Percentiles rank a stretch among this genome's conserved stretches.
Conservation (phyloP, 257 asterid genomes). For the Przewalskia tangutica region DNA sequence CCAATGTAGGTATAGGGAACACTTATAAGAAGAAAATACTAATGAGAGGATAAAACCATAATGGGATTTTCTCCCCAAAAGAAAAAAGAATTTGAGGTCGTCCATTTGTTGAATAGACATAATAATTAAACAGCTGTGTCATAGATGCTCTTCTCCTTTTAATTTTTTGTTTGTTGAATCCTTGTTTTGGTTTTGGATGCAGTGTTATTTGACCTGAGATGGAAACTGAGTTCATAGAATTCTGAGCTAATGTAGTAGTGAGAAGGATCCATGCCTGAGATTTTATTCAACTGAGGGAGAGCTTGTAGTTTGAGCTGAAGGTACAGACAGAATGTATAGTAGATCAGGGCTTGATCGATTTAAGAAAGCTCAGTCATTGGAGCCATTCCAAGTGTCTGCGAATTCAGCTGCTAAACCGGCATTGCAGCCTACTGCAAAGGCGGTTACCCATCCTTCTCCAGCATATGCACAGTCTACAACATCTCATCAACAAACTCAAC, state of each 20-base stretch:
- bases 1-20: background rate
- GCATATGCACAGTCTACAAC: slow-evolving; percentile 31
- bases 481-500: slow-evolving; percentile 29
- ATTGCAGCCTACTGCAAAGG: slow-evolving; percentile 10
- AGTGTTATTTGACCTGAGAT: background rate
- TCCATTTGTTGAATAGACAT: background rate
- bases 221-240: background rate
- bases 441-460: slow-evolving; percentile 19
- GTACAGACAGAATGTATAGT: slow-evolving; percentile 53
- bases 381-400: slow-evolving; percentile 65
- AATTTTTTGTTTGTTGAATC: background rate
- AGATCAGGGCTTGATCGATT: slow-evolving; percentile 88
- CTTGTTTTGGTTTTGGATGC: background rate
- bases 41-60: background rate
- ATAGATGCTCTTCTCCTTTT: background rate
- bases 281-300: background rate
- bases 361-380: slow-evolving; percentile 78
- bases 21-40: background rate
- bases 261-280: background rate
- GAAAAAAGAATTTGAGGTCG: background rate
- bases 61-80: background rate
- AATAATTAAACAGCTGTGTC: background rate
- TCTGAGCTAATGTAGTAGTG: background rate
- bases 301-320: background rate
- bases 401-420: slow-evolving; percentile 36